Evolutionary conservation across 768 basidiomycete genomes (phyloP).

Genomic region (Mycena polygramma): DNA sequence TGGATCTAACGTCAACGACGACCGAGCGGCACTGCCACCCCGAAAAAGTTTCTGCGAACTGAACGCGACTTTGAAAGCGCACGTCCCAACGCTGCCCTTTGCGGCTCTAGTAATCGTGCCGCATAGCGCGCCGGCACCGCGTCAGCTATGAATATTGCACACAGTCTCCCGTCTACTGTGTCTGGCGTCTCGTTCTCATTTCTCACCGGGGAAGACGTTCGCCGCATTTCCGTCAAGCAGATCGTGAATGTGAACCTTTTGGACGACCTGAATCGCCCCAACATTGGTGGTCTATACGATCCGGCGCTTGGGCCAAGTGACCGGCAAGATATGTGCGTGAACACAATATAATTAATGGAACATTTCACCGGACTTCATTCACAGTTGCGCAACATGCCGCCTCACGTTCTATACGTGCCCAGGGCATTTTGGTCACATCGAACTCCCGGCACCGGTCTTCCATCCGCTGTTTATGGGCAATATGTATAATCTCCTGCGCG

Average conservation of each 20-base stretch:
- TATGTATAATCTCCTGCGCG: constrained; percentile 88
- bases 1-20: not conserved
- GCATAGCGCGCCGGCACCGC: constrained; percentile 13
- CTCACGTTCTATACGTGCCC: constrained; percentile 96
- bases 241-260: constrained; percentile 93
- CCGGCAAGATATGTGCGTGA: constrained; percentile 88
- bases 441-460: constrained; percentile 94
- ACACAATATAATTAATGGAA: constrained; percentile 7
- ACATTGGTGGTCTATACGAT: constrained; percentile 93
- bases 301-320: constrained; percentile 93
- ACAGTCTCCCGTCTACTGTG: constrained; percentile 89
- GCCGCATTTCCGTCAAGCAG: constrained; percentile 97
- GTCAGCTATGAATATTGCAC: constrained; percentile 86
- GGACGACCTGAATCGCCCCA: constrained; percentile 94
- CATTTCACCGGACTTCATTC: constrained; percentile 34
- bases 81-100: not conserved
- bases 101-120: not conserved
- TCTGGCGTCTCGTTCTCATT: constrained; percentile 93
- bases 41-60: constrained; percentile 1
- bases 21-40: not conserved
- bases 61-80: constrained; percentile 11
- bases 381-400: constrained; percentile 93
- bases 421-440: constrained; percentile 98
- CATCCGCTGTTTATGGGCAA: constrained; percentile 97
- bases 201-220: constrained; percentile 88